Base-by-base conservation (phyloP, 1,139 yeast species). In the Diutina catenulata region DNA sequence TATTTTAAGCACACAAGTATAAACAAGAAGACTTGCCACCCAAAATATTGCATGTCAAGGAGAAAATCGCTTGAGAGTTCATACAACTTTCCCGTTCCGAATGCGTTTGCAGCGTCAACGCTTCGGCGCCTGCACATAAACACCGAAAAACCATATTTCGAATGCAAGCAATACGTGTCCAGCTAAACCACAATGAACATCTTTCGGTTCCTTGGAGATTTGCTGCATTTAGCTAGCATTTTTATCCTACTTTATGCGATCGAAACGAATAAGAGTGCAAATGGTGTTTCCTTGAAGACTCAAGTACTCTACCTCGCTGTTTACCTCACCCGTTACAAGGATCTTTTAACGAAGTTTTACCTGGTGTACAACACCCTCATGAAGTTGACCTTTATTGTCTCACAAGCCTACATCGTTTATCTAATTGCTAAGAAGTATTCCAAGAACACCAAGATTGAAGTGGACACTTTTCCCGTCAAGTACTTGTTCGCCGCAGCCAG, bases 201-300 rank as follows among this genome's bases (percentile, higher is more conserved):
- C 42, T 76, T 76, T 52, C 66, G 80, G 50, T 57, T 75, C 53
- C 39, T 73, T 36, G 86, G 91, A 26, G 98, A 91, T 54, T 55
- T 84, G 43, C 75, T 93, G 38, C 98, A 91, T 56, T 64, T 84
- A 56, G 77, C 82, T 31, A 80, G 94, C 51, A 81, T 84, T 43
- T 63, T 83, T 43, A 70, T 91, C 43, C 68, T 91, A 45, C 66
- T 88, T 40, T 78, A 75, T 43, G 76, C 87, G 38, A 84, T 91
- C 50, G 74, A 68, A 43, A 56, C 61, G 19, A 71, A 81, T 42
- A 65, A 68, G 47, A 79, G 94, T 10, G 78, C 81, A 40, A 74
- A 77, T 33, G 98, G 98, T 27, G 73, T 91, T 40, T 87, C 96
- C 3, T 64, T 86, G 55, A 88, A 88, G 61, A 84, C 97, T 0